phyloP scores from a whole-genome alignment of 371 early-diverging fungal species.

The Mortierella sp. region DNA sequence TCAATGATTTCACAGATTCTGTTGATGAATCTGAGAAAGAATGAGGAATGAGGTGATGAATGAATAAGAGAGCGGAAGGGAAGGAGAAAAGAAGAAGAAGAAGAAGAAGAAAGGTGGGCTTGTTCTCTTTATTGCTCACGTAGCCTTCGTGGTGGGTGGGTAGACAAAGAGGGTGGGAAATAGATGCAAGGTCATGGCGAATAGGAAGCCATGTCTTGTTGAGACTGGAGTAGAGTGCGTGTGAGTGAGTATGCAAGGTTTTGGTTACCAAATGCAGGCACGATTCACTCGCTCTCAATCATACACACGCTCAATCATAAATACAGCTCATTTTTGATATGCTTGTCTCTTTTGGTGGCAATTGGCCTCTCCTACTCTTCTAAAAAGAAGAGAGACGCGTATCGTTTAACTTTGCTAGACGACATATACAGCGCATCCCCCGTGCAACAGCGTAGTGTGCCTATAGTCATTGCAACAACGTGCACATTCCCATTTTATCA shows the following conservation, averaged over 20 bases:
- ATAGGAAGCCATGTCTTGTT: neutral
- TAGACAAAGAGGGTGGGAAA: neutral
- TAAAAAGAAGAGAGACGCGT: no score
- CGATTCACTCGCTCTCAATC: neutral
- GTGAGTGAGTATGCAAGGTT: neutral
- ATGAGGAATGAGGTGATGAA: neutral
- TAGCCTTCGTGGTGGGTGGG: slow-evolving; percentile 1
- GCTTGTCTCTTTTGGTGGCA: no score
- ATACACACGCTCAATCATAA: no score
- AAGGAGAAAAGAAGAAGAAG: neutral
- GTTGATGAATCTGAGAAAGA: neutral
- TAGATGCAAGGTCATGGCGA: neutral
- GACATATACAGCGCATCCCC: no score
- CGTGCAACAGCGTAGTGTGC: no score
- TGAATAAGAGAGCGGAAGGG: neutral
- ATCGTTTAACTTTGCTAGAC: no score
- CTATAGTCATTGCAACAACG: neutral
- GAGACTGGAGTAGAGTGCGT: neutral
- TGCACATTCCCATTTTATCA: neutral
- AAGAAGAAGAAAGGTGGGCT: neutral
- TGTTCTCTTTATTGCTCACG: neutral
- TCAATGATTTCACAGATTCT: neutral
- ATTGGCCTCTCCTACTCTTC: neutral
- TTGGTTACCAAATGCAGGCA: slow-evolving; percentile 10
- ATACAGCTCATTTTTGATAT: no score